Base-by-base conservation (phyloP, 2,329 filamentous ascomycete genomes). In the Hymenoscyphus fructigenus region DNA sequence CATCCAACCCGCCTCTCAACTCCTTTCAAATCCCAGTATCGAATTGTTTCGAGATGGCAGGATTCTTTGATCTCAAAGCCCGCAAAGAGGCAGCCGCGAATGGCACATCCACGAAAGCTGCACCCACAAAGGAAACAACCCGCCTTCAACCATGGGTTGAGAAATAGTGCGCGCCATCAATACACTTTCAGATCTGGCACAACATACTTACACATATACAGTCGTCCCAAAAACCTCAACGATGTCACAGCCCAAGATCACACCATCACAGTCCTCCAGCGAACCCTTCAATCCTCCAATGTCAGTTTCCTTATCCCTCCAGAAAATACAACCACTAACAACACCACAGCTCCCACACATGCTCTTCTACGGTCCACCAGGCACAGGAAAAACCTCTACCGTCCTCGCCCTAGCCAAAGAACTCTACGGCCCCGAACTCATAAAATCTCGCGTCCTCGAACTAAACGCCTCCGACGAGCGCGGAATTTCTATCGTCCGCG, bases 401-500 rank as follows among this genome's bases (percentile, higher is more conserved):
- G 93, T 99, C 72, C 91, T 99, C 69, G 96, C 96, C 2, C 89
- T 99, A 34, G 93, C 95, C 63, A 97, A 97, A 79, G 93, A 98
- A 76, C 90, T 99, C 66, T 99, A 96, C 80, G 96, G 95, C 0
- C 95, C 95, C 53, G 92, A 97, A 70, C 88, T 99, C 73, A 91
- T 97, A 74, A 93, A 92, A 75, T 88, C 92, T 15, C 91, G 96
- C 59, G 95, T 99, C n/a, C 91, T 99, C 67, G 96, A 99, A 81
- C 88, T 99, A 75, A 99, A 99, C 80, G 96, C 96, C 72, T 99
- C 96, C 44, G 95, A 99, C 80, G 95, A 99, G 81, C 93, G 95
- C 70, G 96, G 96, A 61, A 98, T 99, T 76, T 91, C 88, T 66
- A 98, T 99, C 69, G 94, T 99, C 44, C 91, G 95, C 61, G 92